Evolutionary conservation across 139 green algal genomes (phyloP).

Genomic region (Trebouxia sp.): DNA sequence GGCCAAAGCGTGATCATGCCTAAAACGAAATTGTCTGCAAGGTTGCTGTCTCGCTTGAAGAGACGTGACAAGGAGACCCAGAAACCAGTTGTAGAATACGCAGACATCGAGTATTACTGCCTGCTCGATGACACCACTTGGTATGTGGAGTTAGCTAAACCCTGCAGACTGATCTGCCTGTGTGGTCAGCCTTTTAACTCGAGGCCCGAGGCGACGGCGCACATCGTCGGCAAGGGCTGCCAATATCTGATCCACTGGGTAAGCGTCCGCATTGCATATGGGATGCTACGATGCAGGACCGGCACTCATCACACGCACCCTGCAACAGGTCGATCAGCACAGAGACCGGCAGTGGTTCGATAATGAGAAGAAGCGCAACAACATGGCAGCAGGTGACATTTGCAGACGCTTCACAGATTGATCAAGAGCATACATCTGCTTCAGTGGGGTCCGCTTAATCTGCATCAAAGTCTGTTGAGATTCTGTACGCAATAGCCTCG

Average conservation of each 20-base stretch:
- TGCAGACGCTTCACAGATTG: too few relatives aligned
- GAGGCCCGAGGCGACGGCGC: not conserved
- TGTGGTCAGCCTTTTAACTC: conserved; percentile 19
- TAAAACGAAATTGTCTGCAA: conserved; percentile 11
- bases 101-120: conserved; percentile 2
- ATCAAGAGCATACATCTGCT: too few relatives aligned
- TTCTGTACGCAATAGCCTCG: too few relatives aligned
- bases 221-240: conserved; percentile 11
- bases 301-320: not conserved
- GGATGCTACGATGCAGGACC: not conserved
- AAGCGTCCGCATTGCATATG: conserved; percentile 2
- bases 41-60: conserved; percentile 18
- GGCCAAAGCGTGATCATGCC: too few relatives aligned
- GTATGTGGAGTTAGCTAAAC: conserved; percentile 13
- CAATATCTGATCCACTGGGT: conserved; percentile 10
- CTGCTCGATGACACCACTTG: conserved; percentile 9
- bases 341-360: conserved; percentile 13
- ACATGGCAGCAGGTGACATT: conserved; percentile 10
- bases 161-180: conserved; percentile 8
- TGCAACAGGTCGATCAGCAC: conserved; percentile 14
- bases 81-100: conserved; percentile 10
- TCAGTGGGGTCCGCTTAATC: too few relatives aligned
- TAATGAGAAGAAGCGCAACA: conserved; percentile 7
- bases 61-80: conserved; percentile 4
- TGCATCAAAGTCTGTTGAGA: too few relatives aligned